Percentiles rank a stretch among this genome's conserved stretches.
phyloP scores from a whole-genome alignment of 2,329 filamentous ascomycete genomes.

The Whalleya microplaca region DNA sequence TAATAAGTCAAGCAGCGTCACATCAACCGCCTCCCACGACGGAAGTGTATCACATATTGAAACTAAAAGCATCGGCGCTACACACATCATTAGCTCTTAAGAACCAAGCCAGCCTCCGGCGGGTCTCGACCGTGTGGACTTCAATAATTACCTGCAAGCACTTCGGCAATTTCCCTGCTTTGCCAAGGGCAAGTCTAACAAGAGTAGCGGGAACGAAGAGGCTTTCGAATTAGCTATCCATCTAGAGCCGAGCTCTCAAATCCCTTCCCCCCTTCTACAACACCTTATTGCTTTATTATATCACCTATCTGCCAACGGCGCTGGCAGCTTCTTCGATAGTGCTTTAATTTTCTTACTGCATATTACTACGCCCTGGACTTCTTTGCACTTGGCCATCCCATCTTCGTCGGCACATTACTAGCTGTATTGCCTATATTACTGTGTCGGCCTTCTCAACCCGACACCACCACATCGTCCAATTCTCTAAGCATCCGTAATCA shows the following conservation, averaged over 20 bases:
- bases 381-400: not conserved
- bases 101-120: conserved; percentile 5
- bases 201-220: not conserved
- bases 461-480: not conserved
- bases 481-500: not conserved
- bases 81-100: conserved; percentile 9
- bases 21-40: conserved; percentile 4
- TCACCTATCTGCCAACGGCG: not conserved
- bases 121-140: conserved; percentile 22
- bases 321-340: not conserved
- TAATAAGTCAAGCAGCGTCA: no score
- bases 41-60: conserved; percentile 14
- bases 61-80: conserved; percentile 22
- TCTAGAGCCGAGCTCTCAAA: no score
- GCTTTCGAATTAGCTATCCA: not conserved
- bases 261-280: not conserved
- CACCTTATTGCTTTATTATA: not conserved
- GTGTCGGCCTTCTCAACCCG: not conserved
- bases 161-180: conserved; percentile 18
- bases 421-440: not conserved
- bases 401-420: not conserved
- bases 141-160: conserved; percentile 24
- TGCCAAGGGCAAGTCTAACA: conserved; percentile 11
- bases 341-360: no score
- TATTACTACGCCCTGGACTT: not conserved